A percentile compares a stretch with the other conserved stretches of the same genome.
Evolutionary conservation across 495 filamentous ascomycete species (phyloP).

Genomic region (Daldinia loculata): DNA sequence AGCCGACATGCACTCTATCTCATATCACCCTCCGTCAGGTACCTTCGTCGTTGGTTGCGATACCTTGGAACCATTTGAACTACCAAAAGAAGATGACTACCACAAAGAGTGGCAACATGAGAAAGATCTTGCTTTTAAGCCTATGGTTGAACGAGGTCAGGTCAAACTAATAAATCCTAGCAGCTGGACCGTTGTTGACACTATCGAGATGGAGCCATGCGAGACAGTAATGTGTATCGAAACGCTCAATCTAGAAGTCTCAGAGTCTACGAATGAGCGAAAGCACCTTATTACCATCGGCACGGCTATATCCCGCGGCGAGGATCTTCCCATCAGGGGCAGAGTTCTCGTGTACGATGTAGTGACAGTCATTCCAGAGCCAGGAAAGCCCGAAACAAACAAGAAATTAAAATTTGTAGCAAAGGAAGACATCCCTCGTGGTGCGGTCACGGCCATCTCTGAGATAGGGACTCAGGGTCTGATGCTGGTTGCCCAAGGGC

Average conservation of each 20-base stretch:
- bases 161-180: slow-evolving; percentile 78
- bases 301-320: slow-evolving; percentile 82
- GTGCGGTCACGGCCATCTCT: slow-evolving; percentile 89
- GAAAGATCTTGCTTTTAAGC: slow-evolving; percentile 68
- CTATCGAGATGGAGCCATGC: slow-evolving; percentile 70
- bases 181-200: slow-evolving; percentile 80
- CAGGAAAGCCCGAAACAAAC: slow-evolving; percentile 82
- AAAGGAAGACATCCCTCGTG: slow-evolving; percentile 85
- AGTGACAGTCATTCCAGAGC: slow-evolving; percentile 88
- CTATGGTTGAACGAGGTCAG: slow-evolving; percentile 69
- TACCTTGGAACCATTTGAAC: slow-evolving; percentile 71
- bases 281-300: slow-evolving; percentile 83
- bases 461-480: slow-evolving; percentile 92
- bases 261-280: slow-evolving; percentile 86
- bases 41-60: slow-evolving; percentile 82
- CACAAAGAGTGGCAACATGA: slow-evolving; percentile 82
- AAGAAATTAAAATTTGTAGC: slow-evolving; percentile 84
- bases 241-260: slow-evolving; percentile 85
- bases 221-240: slow-evolving; percentile 84
- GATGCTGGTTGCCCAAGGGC: slow-evolving; percentile 89
- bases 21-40: slow-evolving; percentile 76
- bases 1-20: slow-evolving; percentile 74
- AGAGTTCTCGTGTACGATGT: slow-evolving; percentile 91
- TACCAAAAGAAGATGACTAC: slow-evolving; percentile 84
- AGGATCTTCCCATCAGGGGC: slow-evolving; percentile 87